Base-by-base conservation (phyloP, 768 basidiomycete genomes). In the Pleurotus pulmonarius region DNA sequence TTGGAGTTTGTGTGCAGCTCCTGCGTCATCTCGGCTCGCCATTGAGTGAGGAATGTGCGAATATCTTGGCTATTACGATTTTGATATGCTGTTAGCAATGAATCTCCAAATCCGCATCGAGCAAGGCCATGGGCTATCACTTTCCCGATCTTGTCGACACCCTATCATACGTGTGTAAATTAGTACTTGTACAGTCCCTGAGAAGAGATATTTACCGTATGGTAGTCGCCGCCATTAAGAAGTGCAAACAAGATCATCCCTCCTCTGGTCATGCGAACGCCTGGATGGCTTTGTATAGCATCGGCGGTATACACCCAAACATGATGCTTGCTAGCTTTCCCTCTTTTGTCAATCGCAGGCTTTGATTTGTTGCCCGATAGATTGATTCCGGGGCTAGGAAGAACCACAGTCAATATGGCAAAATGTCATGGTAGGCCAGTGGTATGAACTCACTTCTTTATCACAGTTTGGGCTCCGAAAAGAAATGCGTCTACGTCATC, bases 81-180 rank as follows among this genome's bases (percentile, higher is more conserved):
- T 9, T 45, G 51, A 8, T 74, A 70, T 3, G 80, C 76, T 48
- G 73, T 56, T 25, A 82, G 57, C 25, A 84, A 73, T 26, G 73
- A 61, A 60, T 86, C 80, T 0, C 85, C 82, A 41, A 85, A 78
- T 0, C 85, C 85, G 26, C 78, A 78, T 49, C 75, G 75, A 0
- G 84, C 84, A 0, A 90, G 79, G 1, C 74, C 83, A 22, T 78
- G 75, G 3, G 87, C 83, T 40, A 79, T 83, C 20, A 70, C 73
- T 3, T 73, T 67, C 1, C 86, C 83, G 55, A 83, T 6, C 79
- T 73, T 6, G 67, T 13, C n/a, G 65, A 56, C 65, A 15, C 12
- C 56, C 63, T 62, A 44, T 26, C n/a, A 16, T 39, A n/a, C 9
- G 13, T 44, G 13, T 11, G 25, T 37, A 13, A 41, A 38, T 20